Evolutionary conservation across 2,329 filamentous ascomycete species (phyloP).

Genomic region (Emmonsiellopsis sp.): DNA sequence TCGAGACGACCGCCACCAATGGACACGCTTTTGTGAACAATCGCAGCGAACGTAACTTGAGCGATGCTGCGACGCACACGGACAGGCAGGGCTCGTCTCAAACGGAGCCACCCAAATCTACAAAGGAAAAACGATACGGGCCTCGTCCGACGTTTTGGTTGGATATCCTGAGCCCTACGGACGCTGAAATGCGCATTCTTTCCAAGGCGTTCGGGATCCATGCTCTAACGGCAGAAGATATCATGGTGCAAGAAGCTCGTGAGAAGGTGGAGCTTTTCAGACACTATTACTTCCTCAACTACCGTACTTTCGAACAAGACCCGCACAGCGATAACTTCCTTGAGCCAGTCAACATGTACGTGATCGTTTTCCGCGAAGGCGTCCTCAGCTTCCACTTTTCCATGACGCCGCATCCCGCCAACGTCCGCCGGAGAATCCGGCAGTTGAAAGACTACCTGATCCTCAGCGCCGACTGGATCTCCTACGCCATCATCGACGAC

Average conservation of each 20-base stretch:
- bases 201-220: conserved; percentile 92
- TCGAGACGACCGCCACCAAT: conserved; percentile 1
- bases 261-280: conserved; percentile 97
- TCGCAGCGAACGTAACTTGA: conserved; percentile 12
- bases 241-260: conserved; percentile 92
- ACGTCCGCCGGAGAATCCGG: conserved; percentile 84
- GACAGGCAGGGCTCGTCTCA: neutral
- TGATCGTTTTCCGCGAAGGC: conserved; percentile 91
- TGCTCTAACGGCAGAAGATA: conserved; percentile 89
- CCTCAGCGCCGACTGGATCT: conserved; percentile 93
- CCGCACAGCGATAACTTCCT: conserved; percentile 79
- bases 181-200: conserved; percentile 90
- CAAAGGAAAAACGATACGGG: conserved; percentile 52
- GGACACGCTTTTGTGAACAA: conserved; percentile 10
- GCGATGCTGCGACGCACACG: neutral
- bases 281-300: conserved; percentile 98
- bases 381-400: conserved; percentile 95
- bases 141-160: conserved; percentile 95
- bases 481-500: conserved; percentile 94
- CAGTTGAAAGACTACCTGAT: conserved; percentile 92
- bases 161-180: conserved; percentile 81
- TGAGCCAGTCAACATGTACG: conserved; percentile 94
- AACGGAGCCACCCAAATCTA: conserved; percentile 14
- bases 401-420: conserved; percentile 91
- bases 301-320: conserved; percentile 95